Evolutionary conservation across 208 protist species (phyloP).

Genomic region (Wallacemonas sp.): DNA sequence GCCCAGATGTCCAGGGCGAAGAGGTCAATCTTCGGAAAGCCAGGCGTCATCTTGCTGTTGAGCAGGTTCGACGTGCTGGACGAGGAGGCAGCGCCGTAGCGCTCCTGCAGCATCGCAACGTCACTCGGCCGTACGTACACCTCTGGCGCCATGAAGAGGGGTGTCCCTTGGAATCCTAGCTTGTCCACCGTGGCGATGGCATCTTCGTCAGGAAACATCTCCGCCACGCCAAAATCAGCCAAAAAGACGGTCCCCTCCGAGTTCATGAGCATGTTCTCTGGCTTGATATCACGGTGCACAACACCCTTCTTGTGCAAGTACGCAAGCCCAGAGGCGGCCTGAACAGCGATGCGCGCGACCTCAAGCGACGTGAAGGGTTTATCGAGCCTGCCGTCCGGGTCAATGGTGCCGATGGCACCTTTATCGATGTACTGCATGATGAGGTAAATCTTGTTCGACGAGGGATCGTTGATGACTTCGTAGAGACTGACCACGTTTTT

Average conservation of each 20-base stretch:
- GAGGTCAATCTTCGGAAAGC: slow-evolving; percentile 14
- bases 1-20: slow-evolving; percentile 67
- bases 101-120: neutral
- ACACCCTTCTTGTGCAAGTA: slow-evolving; percentile 42
- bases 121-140: slow-evolving; percentile 21
- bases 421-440: slow-evolving; percentile 83
- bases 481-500: slow-evolving; percentile 88
- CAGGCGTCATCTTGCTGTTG: neutral
- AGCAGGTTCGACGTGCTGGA: neutral
- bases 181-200: slow-evolving; percentile 23
- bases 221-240: slow-evolving; percentile 61
- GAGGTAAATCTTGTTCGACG: slow-evolving; percentile 81
- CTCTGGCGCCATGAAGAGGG: slow-evolving; percentile 59
- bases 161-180: slow-evolving; percentile 38
- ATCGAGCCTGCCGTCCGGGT: slow-evolving; percentile 9
- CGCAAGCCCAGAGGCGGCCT: slow-evolving; percentile 39
- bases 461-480: slow-evolving; percentile 93
- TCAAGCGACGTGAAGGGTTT: slow-evolving; percentile 23
- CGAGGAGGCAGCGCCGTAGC: slow-evolving; percentile 1
- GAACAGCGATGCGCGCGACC: slow-evolving; percentile 23
- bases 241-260: slow-evolving; percentile 31
- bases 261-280: slow-evolving; percentile 58
- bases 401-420: slow-evolving; percentile 32
- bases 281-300: slow-evolving; percentile 68
- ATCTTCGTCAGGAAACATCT: slow-evolving; percentile 36